Percentiles rank a stretch among this genome's conserved stretches.
These are phyloP conservation scores for Mycosphaerella arachidis DNA, from an alignment of 2,329 filamentous ascomycete species.

Conservation along the genomic window DNA sequence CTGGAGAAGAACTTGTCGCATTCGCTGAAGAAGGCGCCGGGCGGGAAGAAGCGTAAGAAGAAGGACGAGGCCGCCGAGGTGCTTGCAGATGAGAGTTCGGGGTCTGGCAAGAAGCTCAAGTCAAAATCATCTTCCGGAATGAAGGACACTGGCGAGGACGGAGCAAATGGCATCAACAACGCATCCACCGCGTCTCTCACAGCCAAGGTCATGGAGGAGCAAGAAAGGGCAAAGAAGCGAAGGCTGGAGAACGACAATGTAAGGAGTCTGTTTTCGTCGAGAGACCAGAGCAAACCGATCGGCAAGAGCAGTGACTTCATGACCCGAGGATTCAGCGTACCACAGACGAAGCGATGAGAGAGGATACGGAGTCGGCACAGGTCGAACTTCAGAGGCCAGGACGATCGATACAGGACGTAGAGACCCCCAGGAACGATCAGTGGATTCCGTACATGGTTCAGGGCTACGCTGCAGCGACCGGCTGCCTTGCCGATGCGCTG, in stretches of 20 bases:
- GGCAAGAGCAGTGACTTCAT: conserved; percentile 48
- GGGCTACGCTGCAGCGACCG: too few species aligned
- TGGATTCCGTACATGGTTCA: too few species aligned
- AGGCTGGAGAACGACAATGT: conserved; percentile 58
- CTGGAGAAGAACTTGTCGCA: conserved; percentile 72
- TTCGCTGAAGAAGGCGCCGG: conserved; percentile 73
- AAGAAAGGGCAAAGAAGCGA: conserved; percentile 75
- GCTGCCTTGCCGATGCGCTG: too few species aligned
- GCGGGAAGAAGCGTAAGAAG: conserved; percentile 66
- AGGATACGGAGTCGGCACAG: too few species aligned
- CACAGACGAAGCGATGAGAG: conserved; percentile 6
- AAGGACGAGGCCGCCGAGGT: conserved; percentile 51
- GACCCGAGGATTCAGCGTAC: conserved; percentile 40
- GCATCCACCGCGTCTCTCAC: conserved; percentile 79
- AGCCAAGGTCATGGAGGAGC: conserved; percentile 79
- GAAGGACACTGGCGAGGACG: conserved; percentile 11
- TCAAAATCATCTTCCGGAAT: conserved; percentile 3
- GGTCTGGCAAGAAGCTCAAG: conserved; percentile 6
- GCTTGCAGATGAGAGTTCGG: conserved; percentile 16
- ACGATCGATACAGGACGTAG: too few species aligned
- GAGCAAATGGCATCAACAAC: conserved; percentile 71
- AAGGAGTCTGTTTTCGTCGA: conserved; percentile 44
- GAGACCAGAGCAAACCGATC: conserved; percentile 32
- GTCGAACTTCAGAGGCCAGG: too few species aligned
- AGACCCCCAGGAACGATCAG: too few species aligned